Conservation (phyloP, 192 early-diverging fungal species). For the Glomus cerebriforme region DNA sequence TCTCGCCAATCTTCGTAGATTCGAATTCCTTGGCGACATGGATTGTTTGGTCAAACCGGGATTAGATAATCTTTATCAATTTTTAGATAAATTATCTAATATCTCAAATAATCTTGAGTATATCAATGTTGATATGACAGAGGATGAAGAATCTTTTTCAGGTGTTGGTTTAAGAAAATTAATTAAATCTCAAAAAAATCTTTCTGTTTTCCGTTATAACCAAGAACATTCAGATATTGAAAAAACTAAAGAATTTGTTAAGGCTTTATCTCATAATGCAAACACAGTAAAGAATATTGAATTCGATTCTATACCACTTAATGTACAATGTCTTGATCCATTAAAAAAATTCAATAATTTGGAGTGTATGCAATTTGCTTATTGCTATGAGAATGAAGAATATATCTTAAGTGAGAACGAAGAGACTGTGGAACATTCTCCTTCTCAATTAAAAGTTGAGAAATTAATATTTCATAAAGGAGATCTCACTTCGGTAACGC, state of each 20-base stretch:
- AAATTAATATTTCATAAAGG: not conserved
- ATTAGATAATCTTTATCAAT: not conserved
- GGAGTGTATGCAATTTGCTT: not conserved
- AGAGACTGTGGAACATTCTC: not conserved
- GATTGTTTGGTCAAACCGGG: not conserved
- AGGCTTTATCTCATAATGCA: not conserved
- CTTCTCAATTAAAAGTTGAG: not conserved
- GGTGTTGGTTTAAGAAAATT: not conserved
- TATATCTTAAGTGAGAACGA: not conserved
- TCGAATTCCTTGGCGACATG: not conserved
- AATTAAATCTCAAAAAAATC: not conserved
- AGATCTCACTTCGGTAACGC: not conserved
- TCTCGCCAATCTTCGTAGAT: not conserved
- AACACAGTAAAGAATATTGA: not conserved
- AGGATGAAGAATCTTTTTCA: not conserved
- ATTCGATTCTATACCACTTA: not conserved
- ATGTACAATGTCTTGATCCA: not conserved
- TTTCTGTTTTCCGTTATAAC: not conserved
- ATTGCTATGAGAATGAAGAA: not conserved
- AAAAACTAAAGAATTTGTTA: not conserved
- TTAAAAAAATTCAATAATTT: not conserved
- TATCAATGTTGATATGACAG: not conserved
- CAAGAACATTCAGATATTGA: not conserved
- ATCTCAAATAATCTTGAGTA: not conserved
- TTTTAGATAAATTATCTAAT: not conserved